Percentiles rank a stretch among this genome's conserved stretches.
These are phyloP conservation scores for Tetrapisispora pingtungensis DNA, from an alignment of 805 yeast genomes.

Conservation along the genomic window DNA sequence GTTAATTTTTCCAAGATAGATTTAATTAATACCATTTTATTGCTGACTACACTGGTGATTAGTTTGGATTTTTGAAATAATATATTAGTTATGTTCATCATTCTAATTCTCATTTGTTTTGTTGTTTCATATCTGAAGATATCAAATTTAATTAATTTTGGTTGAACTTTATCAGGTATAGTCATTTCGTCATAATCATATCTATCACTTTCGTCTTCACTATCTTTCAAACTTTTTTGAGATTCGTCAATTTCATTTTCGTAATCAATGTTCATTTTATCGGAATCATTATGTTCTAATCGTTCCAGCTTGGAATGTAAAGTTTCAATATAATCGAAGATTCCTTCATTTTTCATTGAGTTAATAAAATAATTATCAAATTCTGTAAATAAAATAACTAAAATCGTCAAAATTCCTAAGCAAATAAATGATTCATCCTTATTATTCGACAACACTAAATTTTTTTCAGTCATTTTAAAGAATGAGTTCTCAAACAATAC, in stretches of 20 bases:
- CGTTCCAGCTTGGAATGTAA: conserved; percentile 1
- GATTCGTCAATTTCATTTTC: conserved; percentile 11
- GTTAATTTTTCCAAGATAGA: conserved; percentile 16
- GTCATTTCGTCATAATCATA: conserved; percentile 28
- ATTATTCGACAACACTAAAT: not conserved
- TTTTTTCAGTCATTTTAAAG: not conserved
- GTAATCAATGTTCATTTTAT: conserved; percentile 4
- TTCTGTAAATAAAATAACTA: conserved; percentile 32
- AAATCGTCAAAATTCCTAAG: conserved; percentile 42
- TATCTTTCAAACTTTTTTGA: conserved; percentile 6
- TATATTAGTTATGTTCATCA: not conserved
- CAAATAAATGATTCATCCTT: conserved; percentile 24
- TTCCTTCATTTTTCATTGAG: conserved; percentile 47
- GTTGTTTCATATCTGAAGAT: conserved; percentile 7
- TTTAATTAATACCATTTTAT: conserved; percentile 11
- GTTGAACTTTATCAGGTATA: conserved; percentile 24
- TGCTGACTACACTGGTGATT: not conserved
- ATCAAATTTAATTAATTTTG: conserved; percentile 16
- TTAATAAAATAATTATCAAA: conserved; percentile 36
- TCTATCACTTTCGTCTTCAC: conserved; percentile 20
- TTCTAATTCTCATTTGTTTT: not conserved
- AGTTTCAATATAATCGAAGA: conserved; percentile 14
- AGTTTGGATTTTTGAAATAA: not conserved
- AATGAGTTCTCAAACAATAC: conserved; percentile 2
- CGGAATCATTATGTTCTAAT: conserved; percentile 9